These are phyloP conservation scores for Laetiporus sulphureus DNA, from an alignment of 1,284 basidiomycete species.

Conservation along the genomic window DNA sequence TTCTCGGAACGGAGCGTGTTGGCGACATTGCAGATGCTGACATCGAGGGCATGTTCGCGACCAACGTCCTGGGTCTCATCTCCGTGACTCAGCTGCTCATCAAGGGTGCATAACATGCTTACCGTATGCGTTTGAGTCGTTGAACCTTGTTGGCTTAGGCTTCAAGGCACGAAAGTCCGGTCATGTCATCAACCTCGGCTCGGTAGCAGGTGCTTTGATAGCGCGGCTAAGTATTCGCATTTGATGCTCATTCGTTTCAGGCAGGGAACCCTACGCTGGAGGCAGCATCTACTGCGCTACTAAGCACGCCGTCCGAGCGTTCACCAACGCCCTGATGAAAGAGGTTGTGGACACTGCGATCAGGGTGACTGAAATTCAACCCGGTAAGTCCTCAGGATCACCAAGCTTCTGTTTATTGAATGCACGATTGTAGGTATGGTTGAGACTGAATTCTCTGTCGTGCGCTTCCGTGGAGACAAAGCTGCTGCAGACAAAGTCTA, in stretches of 20 bases:
- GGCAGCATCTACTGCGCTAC: slow-evolving; percentile 81
- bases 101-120: slow-evolving; percentile 39
- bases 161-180: slow-evolving; percentile 88
- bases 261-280: slow-evolving; percentile 86
- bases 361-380: slow-evolving; percentile 87
- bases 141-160: slow-evolving; percentile 37
- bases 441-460: slow-evolving; percentile 87
- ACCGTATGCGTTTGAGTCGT: background rate
- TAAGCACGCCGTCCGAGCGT: slow-evolving; percentile 87
- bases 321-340: slow-evolving; percentile 76
- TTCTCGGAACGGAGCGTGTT: slow-evolving; percentile 76
- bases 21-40: slow-evolving; percentile 74
- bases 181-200: slow-evolving; percentile 95
- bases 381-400: slow-evolving; percentile 44
- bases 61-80: slow-evolving; percentile 90
- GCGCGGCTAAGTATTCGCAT: background rate
- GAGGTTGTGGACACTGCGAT: slow-evolving; percentile 91
- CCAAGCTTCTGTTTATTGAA: background rate
- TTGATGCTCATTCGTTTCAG: slow-evolving; percentile 35
- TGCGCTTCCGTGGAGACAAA: slow-evolving; percentile 84
- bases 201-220: slow-evolving; percentile 63
- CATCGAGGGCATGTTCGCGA: slow-evolving; percentile 85
- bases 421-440: slow-evolving; percentile 65
- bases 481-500: slow-evolving; percentile 84
- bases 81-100: slow-evolving; percentile 76